These are phyloP conservation scores for Cyclotella baltica DNA, from an alignment of 108 stramenopile genomes.

Conservation along the genomic window DNA sequence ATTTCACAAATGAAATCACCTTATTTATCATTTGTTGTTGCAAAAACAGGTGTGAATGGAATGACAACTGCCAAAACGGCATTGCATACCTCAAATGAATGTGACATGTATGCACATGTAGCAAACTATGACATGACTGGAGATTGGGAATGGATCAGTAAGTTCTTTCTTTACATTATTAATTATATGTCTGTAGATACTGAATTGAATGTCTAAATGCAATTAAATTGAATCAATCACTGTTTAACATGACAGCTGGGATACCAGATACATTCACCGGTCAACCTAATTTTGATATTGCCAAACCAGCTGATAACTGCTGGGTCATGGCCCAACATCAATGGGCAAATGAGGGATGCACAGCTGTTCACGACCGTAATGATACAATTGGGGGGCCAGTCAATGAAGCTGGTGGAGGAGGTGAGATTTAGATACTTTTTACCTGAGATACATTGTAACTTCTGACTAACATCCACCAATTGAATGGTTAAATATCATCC, in stretches of 20 bases:
- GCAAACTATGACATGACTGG: conserved; percentile 75
- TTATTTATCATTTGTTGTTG: too few relatives aligned
- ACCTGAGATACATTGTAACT: background rate
- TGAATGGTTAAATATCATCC: background rate
- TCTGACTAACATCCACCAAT: background rate
- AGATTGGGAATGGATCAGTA: conserved; percentile 68
- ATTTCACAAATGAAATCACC: background rate
- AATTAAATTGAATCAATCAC: conserved; percentile 18
- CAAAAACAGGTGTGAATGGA: conserved; percentile 55
- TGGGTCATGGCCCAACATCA: conserved; percentile 90
- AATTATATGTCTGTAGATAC: too few relatives aligned
- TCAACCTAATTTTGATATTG: conserved; percentile 57
- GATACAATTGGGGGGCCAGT: conserved; percentile 78
- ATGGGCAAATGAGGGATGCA: conserved; percentile 95
- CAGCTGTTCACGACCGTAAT: conserved; percentile 71
- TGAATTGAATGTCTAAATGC: background rate
- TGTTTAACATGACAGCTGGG: conserved; percentile 48
- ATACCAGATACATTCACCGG: conserved; percentile 80
- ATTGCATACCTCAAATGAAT: conserved; percentile 60
- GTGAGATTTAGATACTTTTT: conserved; percentile 27
- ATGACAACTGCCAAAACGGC: conserved; percentile 58
- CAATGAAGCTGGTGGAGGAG: conserved; percentile 88
- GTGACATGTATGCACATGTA: conserved; percentile 86
- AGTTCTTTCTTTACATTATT: conserved; percentile 16
- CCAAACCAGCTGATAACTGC: conserved; percentile 78